Base-by-base conservation (phyloP, 805 yeast genomes). In the Spathaspora arborariae region DNA sequence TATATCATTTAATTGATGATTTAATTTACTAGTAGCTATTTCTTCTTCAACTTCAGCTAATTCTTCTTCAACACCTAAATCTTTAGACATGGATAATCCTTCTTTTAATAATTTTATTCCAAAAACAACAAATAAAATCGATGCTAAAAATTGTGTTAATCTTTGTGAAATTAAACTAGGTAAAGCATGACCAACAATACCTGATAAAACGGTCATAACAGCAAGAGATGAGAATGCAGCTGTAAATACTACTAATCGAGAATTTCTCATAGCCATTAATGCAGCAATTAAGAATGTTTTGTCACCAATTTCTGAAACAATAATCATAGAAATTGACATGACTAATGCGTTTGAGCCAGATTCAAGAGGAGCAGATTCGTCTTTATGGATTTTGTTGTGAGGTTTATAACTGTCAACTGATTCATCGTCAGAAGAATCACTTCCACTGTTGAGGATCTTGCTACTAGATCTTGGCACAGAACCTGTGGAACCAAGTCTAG, bases 241-340 rank as follows among this genome's bases (percentile, higher is more conserved):
- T 7, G 88, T 74, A 63, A 94, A 92, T n/a, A 94, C 98, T 41
- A 88, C 75, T 59, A 78, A 57, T 57, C 95, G 78, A 16, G 91
- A 80, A 66, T 90, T 84, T 62, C 88, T 87, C 98, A 94, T 94
- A 24, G 98, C 96, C 97, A 94, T 91, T 53, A 94, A 75, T 1
- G 97, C 98, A 30, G 99, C 97, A 57, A 94, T 89, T 54, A 94
- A 76, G 62, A 94, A 94, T 0, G 99, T 94, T 70, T 94, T 94
- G 65, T 94, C 99, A 49, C 99, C 99, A 49, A 94, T 85, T 66
- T 94, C 99, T 22, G 96, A 87, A n/a, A 90, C 87, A 26, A 88
- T 70, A 59, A 94, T 94, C 99, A 94, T 94, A 13, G 92, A 80
- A 27, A 84, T 70, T 1, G 98, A 80, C 84, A 92, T 81, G 49